Base-by-base conservation (phyloP, 257 asterid species). In the Scutellaria baicalensis region DNA sequence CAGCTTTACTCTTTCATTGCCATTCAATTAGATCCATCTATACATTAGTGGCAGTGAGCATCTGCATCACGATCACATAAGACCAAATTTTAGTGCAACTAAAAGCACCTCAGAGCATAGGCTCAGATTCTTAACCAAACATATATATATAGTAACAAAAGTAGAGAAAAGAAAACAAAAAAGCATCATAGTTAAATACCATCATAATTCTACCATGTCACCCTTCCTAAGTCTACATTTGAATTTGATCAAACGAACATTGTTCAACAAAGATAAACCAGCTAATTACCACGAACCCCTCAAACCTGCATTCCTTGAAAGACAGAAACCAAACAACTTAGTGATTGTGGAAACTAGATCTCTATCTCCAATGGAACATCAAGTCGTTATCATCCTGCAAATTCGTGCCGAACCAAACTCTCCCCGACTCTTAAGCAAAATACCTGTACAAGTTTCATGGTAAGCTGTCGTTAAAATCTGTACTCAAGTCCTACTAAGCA, bases 381-480 rank as follows among this genome's bases (percentile, higher is more conserved):
- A 44, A 69, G 48, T 59, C 7, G 44, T 7, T 40, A 8, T 14
- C 76, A 17, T 72, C 85, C 82, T 71, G 86, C 85, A 81, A 79
- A 66, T 72, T 68, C 58, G 81, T 68, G 68, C 68, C 59, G 69
- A 67, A 75, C 76, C 77, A 74, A 70, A 70, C 78, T 48, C 66
- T 73, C 76, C 54, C 59, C 16, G 63, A 59, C 64, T 64, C 63
- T n/a, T 66, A 72, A 57, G 33, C 75, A 45, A 61, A 39, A 44
- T 31, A 92, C 98, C 98, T 89, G 96, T 92, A 86, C 82, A 90
- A 78, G 80, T 78, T 82, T 76, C 89, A 89, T 61, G 58, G 81
- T 63, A 85, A 92, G 72, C 79, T 52, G 70, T 73, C 59, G 69
- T 83, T 77, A 84, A 77, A 74, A 80, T 23, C 76, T 64, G 39